Base-by-base conservation (phyloP, 805 yeast genomes). In the Yamadazyma akitaensis region DNA sequence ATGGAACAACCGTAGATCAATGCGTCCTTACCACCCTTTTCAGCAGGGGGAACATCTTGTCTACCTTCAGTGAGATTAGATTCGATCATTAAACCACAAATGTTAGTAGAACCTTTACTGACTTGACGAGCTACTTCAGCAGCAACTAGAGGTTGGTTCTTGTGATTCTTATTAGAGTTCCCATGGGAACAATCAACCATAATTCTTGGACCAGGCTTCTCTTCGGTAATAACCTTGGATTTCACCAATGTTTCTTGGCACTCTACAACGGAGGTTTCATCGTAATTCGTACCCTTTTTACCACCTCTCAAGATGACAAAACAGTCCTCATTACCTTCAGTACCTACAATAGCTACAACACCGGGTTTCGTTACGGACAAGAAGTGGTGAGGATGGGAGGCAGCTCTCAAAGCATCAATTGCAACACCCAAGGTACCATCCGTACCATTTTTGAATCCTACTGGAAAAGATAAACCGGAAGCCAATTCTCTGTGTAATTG, bases 161-260 rank as follows among this genome's bases (percentile, higher is more conserved):
- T 80, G 83, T 80, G 90, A 73, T 94, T 94, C 72, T 94, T 94
- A 69, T 78, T 82, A 33, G 97, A 90, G 77, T 94, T 94, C 60
- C 97, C 99, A 70, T 94, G 99, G 40, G 97, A 91, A 72, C 97
- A 94, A 72, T 94, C 99, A 51, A 94, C 86, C 99, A 94, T 94
- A 59, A 89, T 67, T 77, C 70, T 59, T 71, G 76, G 67, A 50
- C 65, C 68, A 48, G 75, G 83, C 56, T 76, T 69, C 28, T 43
- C 49, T 9, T 44, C 52, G 24, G 42, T 47, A 5, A 53, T 48
- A 17, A 50, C 43, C 31, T 71, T 65, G 35, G 73, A 64, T 53
- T 71, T 69, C 41, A 62, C 54, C 57, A 88, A 79, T 63, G 80
- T 79, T 28, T 65, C 73, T 72, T 89, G 85, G 53, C 95, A 94